A percentile compares a stretch with the other conserved stretches of the same genome.
Evolutionary conservation across 495 filamentous ascomycete genomes (phyloP).

Genomic region (Tirmania nivea): DNA sequence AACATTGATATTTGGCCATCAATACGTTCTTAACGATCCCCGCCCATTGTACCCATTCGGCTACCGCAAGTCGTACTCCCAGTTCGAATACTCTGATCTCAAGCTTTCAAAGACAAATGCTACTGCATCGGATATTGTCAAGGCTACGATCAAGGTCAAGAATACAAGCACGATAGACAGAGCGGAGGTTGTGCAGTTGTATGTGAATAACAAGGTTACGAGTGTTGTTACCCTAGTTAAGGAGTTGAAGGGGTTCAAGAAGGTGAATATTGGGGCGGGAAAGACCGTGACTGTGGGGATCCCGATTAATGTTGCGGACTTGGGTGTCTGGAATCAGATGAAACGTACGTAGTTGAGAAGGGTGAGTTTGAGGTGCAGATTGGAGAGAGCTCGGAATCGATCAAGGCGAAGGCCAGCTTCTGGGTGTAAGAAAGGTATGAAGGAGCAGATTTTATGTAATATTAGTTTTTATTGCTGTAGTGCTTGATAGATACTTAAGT

Average conservation of each 20-base stretch:
- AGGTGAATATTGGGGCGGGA: slow-evolving; percentile 38
- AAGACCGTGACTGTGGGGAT: slow-evolving; percentile 30
- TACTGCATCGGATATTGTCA: slow-evolving; percentile 27
- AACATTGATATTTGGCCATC: slow-evolving; percentile 39
- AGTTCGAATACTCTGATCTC: slow-evolving; percentile 33
- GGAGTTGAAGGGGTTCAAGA: slow-evolving; percentile 46
- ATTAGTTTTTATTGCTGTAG: no score
- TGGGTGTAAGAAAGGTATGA: no score
- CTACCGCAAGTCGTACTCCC: slow-evolving; percentile 44
- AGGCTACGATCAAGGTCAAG: slow-evolving; percentile 34
- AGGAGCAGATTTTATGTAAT: no score
- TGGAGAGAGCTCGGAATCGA: no score
- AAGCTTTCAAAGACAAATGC: slow-evolving; percentile 26
- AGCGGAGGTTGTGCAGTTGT: slow-evolving; percentile 47
- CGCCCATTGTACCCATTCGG: slow-evolving; percentile 43
- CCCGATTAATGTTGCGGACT: no score
- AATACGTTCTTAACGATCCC: slow-evolving; percentile 40
- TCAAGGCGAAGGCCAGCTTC: no score
- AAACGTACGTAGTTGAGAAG: no score
- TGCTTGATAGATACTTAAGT: no score
- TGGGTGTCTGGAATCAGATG: no score
- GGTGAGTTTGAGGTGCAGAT: no score
- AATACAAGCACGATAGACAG: slow-evolving; percentile 35
- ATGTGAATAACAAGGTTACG: slow-evolving; percentile 37
- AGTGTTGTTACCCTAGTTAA: slow-evolving; percentile 44